Percentiles rank a stretch among this genome's conserved stretches.
These are phyloP conservation scores for Wickerhamiella brachini DNA, from an alignment of 805 yeast genomes.

Conservation along the genomic window DNA sequence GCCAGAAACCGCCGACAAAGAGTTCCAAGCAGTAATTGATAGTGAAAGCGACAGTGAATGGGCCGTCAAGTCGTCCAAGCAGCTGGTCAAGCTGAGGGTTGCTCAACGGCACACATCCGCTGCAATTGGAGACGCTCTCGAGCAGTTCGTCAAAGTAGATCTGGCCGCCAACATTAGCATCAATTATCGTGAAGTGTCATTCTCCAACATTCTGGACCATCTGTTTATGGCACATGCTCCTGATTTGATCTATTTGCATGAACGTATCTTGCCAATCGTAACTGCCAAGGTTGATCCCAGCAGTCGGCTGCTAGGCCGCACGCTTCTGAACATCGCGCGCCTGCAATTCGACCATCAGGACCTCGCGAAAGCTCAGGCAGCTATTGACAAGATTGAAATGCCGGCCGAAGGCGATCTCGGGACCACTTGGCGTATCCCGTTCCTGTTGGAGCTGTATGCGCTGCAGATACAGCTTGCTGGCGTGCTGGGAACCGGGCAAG, in stretches of 20 bases:
- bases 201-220: constrained; percentile 22
- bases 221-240: constrained; percentile 14
- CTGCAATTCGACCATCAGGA: constrained; percentile 19
- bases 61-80: constrained; percentile 26
- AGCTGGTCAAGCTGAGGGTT: constrained; percentile 23
- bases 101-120: constrained; percentile 5
- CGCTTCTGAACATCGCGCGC: constrained; percentile 22
- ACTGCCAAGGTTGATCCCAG: constrained; percentile 16
- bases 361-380: constrained; percentile 10
- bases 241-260: constrained; percentile 19
- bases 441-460: constrained; percentile 50
- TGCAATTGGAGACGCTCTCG: constrained; percentile 13
- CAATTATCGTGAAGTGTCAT: constrained; percentile 25
- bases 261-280: neutral
- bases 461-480: constrained; percentile 45
- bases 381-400: constrained; percentile 5
- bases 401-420: constrained; percentile 1
- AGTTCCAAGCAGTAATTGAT: constrained; percentile 20
- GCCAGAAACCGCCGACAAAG: constrained; percentile 21
- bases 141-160: constrained; percentile 13
- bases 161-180: constrained; percentile 9
- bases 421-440: constrained; percentile 13
- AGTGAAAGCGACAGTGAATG: constrained; percentile 15
- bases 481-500: constrained; percentile 25
- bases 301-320: constrained; percentile 20